Percentiles rank a stretch among this genome's conserved stretches.
These are phyloP conservation scores for Taphrina wiesneri DNA, from an alignment of 1,139 yeast genomes.

Conservation along the genomic window DNA sequence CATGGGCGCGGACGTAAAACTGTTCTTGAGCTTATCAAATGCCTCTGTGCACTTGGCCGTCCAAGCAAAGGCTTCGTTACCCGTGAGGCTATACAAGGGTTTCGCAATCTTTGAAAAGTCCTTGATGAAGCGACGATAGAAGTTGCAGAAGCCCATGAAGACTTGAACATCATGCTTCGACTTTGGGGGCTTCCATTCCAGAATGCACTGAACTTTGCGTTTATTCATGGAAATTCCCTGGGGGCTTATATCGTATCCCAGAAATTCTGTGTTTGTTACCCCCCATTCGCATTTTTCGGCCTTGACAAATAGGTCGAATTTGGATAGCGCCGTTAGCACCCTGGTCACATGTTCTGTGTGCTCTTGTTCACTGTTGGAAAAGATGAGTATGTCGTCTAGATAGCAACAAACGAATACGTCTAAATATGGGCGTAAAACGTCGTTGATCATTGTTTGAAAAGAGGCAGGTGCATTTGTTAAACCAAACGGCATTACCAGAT, in stretches of 20 bases:
- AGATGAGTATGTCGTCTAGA: slow-evolving; percentile 43
- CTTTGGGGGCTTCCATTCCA: not conserved
- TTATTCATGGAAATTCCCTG: not conserved
- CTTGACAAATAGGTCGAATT: not conserved
- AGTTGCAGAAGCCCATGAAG: not conserved
- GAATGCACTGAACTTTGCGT: not conserved
- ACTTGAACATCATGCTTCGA: not conserved
- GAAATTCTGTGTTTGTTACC: not conserved
- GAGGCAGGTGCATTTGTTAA: slow-evolving; percentile 35
- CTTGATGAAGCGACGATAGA: not conserved
- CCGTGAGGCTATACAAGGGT: not conserved
- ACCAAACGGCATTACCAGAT: slow-evolving; percentile 39
- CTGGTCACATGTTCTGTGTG: slow-evolving; percentile 6
- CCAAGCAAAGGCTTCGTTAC: not conserved
- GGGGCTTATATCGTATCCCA: not conserved
- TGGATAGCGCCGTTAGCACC: not conserved
- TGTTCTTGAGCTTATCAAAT: not conserved
- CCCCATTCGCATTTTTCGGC: slow-evolving; percentile 5
- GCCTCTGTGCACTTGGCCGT: not conserved
- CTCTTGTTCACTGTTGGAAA: not conserved
- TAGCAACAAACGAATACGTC: slow-evolving; percentile 40
- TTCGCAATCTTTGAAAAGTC: not conserved
- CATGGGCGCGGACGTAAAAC: slow-evolving; percentile 10
- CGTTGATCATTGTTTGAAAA: slow-evolving; percentile 39
- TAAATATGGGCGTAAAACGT: slow-evolving; percentile 33